These are phyloP conservation scores for Aspergillus piperis DNA, from an alignment of 2,329 filamentous ascomycete species.

Conservation along the genomic window DNA sequence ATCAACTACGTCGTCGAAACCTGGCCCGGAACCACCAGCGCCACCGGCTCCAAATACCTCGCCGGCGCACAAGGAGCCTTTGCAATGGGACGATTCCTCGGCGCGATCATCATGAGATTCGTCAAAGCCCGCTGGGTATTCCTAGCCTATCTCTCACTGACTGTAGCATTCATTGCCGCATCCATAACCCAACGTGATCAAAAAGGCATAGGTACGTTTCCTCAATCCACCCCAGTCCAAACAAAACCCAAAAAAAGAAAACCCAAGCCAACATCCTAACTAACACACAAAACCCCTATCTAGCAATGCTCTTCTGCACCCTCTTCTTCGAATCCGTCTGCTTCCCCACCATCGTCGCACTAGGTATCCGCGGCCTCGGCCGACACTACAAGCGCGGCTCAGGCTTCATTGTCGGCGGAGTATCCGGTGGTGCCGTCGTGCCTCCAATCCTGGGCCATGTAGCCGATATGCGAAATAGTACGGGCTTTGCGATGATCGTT, in stretches of 20 bases:
- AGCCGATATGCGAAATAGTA: constrained; percentile 63
- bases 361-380: constrained; percentile 75
- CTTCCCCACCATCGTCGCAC: constrained; percentile 78
- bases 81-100: constrained; percentile 70
- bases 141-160: constrained; percentile 64
- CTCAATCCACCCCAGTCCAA: neutral
- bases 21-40: constrained; percentile 54
- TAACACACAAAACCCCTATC: neutral
- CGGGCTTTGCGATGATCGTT: constrained; percentile 66
- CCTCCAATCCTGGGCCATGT: constrained; percentile 71
- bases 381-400: constrained; percentile 75
- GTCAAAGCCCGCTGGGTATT: constrained; percentile 70
- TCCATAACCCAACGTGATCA: constrained; percentile 52
- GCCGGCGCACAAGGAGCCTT: constrained; percentile 75
- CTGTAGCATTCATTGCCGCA: constrained; percentile 61
- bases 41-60: constrained; percentile 66
- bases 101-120: constrained; percentile 66
- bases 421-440: constrained; percentile 71
- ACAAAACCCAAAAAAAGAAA: no score
- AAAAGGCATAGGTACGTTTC: constrained; percentile 45
- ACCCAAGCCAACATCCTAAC: neutral
- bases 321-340: constrained; percentile 81
- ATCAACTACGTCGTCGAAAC: constrained; percentile 72
- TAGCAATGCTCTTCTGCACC: constrained; percentile 64
- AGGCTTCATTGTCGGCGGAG: constrained; percentile 71